Evolutionary conservation across 805 yeast species (phyloP), one percentile per base, ranked within the genome.

Genomic region (Clavispora vitiphila): DNA sequence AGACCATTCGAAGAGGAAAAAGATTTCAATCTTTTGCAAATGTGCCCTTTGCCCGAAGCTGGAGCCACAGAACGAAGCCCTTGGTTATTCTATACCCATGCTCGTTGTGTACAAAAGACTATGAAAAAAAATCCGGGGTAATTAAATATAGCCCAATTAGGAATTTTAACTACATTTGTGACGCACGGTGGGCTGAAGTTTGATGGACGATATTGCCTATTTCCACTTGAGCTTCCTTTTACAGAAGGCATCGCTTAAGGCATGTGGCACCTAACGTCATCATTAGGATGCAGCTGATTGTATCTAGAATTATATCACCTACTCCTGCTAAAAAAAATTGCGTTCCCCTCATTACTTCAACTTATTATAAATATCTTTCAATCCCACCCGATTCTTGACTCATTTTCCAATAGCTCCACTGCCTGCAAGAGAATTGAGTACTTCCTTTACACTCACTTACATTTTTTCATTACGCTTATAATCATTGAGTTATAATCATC

Each of bases 321-420:
- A 16, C 32, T 29, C 11, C 20, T 9, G 16, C 20, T 16, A 8
- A 29, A 29, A 10, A 15, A 26, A 26, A 6, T 3, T 7, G 4
- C 12, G 4, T 29, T 29, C 32, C 32, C 32, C 20, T 16, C 19
- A 15, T 29, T 29, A 26, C 16, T 8, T 29, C 14, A 12, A 15
- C 22, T 38, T 27, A 23, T 27, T 42, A 42, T 39, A 42, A 36
- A 42, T 27, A 39, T 34, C 16, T 21, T 19, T 34, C 12, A n/a
- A n/a, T n/a, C n/a, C n/a, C n/a, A n/a, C n/a, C n/a, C n/a, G n/a
- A n/a, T n/a, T n/a, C n/a, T n/a, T n/a, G n/a, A n/a, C n/a, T 27
- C 22, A 23, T 22, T 18, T 25, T 23, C 38, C 15, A 35, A 38
- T 37, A 26, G 9, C 16, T 16, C n/a, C n/a, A n/a, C n/a, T n/a